A percentile compares a stretch with the other conserved stretches of the same genome.
These are phyloP conservation scores for Monosporascus sp. DNA, from an alignment of 2,329 filamentous ascomycete species.

Conservation along the genomic window DNA sequence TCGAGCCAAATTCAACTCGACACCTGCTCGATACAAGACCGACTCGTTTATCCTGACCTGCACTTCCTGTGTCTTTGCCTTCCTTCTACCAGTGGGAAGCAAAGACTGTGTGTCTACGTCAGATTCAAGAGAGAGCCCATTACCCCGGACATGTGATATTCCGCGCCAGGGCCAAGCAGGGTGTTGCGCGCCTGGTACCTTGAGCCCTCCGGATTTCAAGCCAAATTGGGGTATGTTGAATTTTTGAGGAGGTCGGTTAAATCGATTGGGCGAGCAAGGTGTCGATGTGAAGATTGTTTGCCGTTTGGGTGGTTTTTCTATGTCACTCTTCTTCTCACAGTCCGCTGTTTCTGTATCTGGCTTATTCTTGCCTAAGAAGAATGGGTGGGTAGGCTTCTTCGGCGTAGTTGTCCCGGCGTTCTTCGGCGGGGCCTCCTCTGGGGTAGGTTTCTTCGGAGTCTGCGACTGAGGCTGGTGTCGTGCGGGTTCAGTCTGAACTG, in stretches of 20 bases:
- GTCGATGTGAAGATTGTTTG: conserved; percentile 46
- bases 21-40: conserved; percentile 30
- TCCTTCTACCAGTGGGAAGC: conserved; percentile 27
- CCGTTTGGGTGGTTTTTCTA: conserved; percentile 27
- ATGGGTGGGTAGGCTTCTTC: conserved; percentile 48
- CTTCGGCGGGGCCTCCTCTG: conserved; percentile 19
- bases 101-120: not conserved
- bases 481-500: not conserved
- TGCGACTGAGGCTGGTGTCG: conserved; percentile 1
- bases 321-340: conserved; percentile 18
- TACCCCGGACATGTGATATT: conserved; percentile 58
- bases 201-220: conserved; percentile 41
- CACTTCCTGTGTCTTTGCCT: conserved; percentile 46
- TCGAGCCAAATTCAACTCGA: conserved; percentile 35
- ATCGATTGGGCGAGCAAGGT: conserved; percentile 46
- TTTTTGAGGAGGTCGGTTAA: conserved; percentile 24
- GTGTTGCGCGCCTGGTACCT: conserved; percentile 60
- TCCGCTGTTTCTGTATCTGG: conserved; percentile 15
- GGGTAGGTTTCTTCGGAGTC: conserved; percentile 9
- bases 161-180: conserved; percentile 68
- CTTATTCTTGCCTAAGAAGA: conserved; percentile 57
- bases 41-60: conserved; percentile 38
- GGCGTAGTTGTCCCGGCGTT: conserved; percentile 14
- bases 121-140: not conserved
- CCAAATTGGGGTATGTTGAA: conserved; percentile 39